Evolutionary conservation across 2,329 filamentous ascomycete species (phyloP).

Genomic region (Paracamarosporium sp.): DNA sequence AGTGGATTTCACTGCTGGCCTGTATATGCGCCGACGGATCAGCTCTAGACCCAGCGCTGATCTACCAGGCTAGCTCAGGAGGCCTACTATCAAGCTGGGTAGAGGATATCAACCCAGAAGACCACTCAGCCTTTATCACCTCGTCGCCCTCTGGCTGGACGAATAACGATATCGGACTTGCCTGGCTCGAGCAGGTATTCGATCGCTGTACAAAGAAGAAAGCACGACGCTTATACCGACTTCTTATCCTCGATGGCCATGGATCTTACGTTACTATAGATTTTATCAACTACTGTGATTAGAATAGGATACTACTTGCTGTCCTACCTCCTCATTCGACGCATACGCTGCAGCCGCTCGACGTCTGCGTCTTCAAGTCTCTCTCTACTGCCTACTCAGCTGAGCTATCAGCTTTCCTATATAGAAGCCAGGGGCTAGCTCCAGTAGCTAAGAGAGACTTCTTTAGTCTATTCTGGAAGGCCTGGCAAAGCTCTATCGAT

Average conservation of each 20-base stretch:
- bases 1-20: conserved; percentile 3
- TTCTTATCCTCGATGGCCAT: background rate
- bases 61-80: background rate
- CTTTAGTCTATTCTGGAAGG: background rate
- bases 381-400: conserved; percentile 2
- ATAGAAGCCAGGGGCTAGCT: background rate
- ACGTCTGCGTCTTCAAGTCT: conserved; percentile 4
- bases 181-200: background rate
- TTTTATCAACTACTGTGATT: no score
- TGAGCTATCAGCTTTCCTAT: background rate
- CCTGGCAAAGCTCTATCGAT: background rate
- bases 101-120: background rate
- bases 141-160: background rate
- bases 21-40: conserved; percentile 2
- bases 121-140: background rate
- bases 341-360: conserved; percentile 5
- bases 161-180: background rate
- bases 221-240: background rate
- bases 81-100: background rate
- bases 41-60: background rate
- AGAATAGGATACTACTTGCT: no score
- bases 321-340: no score
- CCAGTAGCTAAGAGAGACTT: background rate
- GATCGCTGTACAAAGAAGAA: background rate
- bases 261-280: no score